Evolutionary conservation across 73 alveolate species (phyloP), one percentile per base, ranked within the genome.

Genomic region (Uronychia setigera): DNA sequence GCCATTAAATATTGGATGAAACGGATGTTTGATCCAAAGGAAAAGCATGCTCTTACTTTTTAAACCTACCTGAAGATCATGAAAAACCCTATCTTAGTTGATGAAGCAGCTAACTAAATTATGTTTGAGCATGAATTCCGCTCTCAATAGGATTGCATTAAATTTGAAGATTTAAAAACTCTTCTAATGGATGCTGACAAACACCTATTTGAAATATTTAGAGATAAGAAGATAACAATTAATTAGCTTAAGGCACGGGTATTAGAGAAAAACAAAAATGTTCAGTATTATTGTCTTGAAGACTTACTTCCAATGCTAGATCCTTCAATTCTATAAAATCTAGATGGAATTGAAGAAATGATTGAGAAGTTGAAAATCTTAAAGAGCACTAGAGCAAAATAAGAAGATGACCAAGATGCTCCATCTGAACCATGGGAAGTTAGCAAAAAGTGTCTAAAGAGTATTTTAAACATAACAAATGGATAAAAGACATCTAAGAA

Each of bases 161-260:
- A 46, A 46, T 46, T 11, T 46, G 67, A 46, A 11, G 67, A 46
- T 19, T 19, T 46, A 11, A 46, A 46, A 46, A 46, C 81, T 30
- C 81, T 76, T 5, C 59, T 76, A 11, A 9, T 26, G 59, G 28
- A 76, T 28, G n/a, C 81, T 30, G 81, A 76, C 30, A 76, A 26
- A 27, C 32, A 28, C 30, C 30, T 76, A 76, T 76, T 76, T 31
- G 32, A 76, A 27, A 28, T 29, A 29, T 31, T 76, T 5, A 76
- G 32, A 32, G 32, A 76, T 30, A 76, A 76, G 27, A 31, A 76
- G 29, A 28, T 76, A 1, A 76, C 81, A 28, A 1, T 76, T 25
- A 32, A 76, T 76, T 76, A 76, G 27, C 59, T 76, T 5, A 76
- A 31, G 59, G 32, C 81, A 28, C 28, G 81, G 59, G 32, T 76